Base-by-base conservation (phyloP, 208 protist genomes). In the Acanthamoeba sp. region DNA sequence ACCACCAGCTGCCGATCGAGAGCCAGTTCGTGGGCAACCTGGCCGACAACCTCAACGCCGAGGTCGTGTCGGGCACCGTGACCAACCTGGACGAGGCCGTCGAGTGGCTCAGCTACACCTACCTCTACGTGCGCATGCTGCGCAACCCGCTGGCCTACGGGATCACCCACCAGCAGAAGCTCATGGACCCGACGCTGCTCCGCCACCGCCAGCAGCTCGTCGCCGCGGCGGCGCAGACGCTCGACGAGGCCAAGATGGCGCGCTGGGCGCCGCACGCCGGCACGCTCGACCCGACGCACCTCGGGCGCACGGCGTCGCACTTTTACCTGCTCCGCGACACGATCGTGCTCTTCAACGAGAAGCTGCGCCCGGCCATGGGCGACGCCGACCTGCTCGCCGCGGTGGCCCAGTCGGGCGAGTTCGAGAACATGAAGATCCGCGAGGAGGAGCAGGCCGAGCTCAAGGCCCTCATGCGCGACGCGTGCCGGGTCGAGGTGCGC, bases 21-120 rank as follows among this genome's bases (percentile, higher is more conserved):
- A 99, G 97, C 50, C 97, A 98, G 87, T 97, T 99, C 52, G 64
- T 95, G 5, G 59, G 87, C 27, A 48, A 71, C 24, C 97, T 99
- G 50, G 97, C 97, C n/a, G 99, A 99, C 95, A 98, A 99, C 95
- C 97, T 99, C 52, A 99, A 99, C 95, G 99, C 99, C 29, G 99
- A 99, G 97, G 98, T 96, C 87, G 96, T 99, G 29, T 97, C 99
- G 2, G 99, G 99, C 29, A 99, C 99, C 14, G 99, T 99, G 36
- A 98, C 98, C 0, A 99, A 98, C 92, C 96, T 99, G 6, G 94
- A 96, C 40, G 99, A 99, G 95, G 99, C 98, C 20, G 97, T 98
- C 27, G 96, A 95, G 66, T 99, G 99, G 99, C 95, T 99, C 27
- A 97, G 98, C 95, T 99, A 99, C 96, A 99, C 99, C 12, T 99